phyloP scores from a whole-genome alignment of 306 rosid genomes.

The Abrus precatorius region DNA sequence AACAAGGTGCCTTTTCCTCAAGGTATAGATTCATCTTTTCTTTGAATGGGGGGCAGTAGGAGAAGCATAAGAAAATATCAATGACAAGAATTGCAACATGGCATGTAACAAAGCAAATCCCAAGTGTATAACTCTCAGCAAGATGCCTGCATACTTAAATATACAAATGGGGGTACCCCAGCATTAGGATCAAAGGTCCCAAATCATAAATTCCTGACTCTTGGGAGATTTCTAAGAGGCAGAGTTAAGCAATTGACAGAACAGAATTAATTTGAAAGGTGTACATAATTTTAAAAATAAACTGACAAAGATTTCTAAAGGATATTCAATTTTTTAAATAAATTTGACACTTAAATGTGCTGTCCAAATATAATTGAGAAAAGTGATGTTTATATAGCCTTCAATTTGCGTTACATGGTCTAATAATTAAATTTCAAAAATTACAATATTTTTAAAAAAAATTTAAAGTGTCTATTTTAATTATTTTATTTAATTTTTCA shows the following conservation, averaged over 20 bases:
- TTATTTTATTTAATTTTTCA: background rate
- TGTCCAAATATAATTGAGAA: slow-evolving; percentile 22
- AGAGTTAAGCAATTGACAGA: slow-evolving; percentile 4
- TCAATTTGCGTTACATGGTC: background rate
- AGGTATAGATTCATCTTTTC: slow-evolving; percentile 38
- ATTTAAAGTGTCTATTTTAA: background rate
- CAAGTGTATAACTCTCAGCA: background rate
- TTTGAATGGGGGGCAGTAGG: background rate
- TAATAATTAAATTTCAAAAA: background rate
- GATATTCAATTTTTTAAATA: background rate
- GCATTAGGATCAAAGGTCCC: slow-evolving; percentile 36
- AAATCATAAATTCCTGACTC: slow-evolving; percentile 44
- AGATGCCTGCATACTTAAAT: slow-evolving; percentile 38
- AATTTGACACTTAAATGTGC: background rate
- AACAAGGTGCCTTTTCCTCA: slow-evolving; percentile 45
- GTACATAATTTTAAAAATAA: background rate
- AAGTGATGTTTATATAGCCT: background rate
- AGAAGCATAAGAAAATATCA: slow-evolving; percentile 32
- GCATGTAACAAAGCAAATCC: slow-evolving; percentile 14
- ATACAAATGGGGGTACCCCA: slow-evolving; percentile 34
- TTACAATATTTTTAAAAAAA: no score
- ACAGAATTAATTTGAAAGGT: slow-evolving; percentile 31
- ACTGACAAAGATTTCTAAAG: background rate
- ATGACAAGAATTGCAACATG: slow-evolving; percentile 39
- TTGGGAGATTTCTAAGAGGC: slow-evolving; percentile 48